A percentile compares a stretch with the other conserved stretches of the same genome.
These are phyloP conservation scores for Gnomoniopsis smithogilvyi DNA, from an alignment of 2,329 filamentous ascomycete species.

Conservation along the genomic window DNA sequence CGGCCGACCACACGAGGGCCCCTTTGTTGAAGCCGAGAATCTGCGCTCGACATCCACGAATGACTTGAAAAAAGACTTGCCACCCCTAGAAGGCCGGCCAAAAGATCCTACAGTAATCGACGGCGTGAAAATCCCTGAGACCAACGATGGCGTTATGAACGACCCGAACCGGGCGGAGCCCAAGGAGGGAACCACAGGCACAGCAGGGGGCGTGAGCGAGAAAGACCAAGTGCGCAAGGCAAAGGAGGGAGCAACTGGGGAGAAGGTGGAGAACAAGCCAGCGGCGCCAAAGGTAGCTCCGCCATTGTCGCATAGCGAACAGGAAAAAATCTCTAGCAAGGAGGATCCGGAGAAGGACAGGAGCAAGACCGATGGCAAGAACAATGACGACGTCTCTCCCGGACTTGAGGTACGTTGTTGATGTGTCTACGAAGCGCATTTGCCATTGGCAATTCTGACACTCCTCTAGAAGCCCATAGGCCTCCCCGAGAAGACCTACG, in stretches of 20 bases:
- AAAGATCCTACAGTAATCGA: conserved; percentile 52
- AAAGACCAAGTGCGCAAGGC: conserved; percentile 75
- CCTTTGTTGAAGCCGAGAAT: conserved; percentile 61
- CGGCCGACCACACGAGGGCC: conserved; percentile 88
- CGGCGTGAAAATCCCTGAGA: conserved; percentile 59
- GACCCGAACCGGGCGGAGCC: conserved; percentile 74
- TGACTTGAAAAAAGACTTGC: conserved; percentile 35
- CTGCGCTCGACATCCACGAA: conserved; percentile 30
- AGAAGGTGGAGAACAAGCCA: conserved; percentile 70
- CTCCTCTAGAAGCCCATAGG: conserved; percentile 69
- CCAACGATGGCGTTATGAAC: conserved; percentile 86
- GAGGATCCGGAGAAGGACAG: conserved; percentile 39
- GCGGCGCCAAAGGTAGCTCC: conserved; percentile 82
- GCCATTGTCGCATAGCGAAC: conserved; percentile 76
- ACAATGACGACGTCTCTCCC: conserved; percentile 34
- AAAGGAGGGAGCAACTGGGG: conserved; percentile 62
- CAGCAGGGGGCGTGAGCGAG: conserved; percentile 83
- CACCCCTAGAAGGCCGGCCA: conserved; percentile 47
- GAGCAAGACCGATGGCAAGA: conserved; percentile 34
- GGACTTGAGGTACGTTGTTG: conserved; percentile 54
- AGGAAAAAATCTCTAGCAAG: conserved; percentile 58
- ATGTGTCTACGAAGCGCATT: background rate
- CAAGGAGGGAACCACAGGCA: conserved; percentile 83
- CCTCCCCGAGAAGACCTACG: conserved; percentile 74
- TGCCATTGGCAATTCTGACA: conserved; percentile 6